Conservation (phyloP, 176 grass and related monocot species). For the Guadua angustifolia region DNA sequence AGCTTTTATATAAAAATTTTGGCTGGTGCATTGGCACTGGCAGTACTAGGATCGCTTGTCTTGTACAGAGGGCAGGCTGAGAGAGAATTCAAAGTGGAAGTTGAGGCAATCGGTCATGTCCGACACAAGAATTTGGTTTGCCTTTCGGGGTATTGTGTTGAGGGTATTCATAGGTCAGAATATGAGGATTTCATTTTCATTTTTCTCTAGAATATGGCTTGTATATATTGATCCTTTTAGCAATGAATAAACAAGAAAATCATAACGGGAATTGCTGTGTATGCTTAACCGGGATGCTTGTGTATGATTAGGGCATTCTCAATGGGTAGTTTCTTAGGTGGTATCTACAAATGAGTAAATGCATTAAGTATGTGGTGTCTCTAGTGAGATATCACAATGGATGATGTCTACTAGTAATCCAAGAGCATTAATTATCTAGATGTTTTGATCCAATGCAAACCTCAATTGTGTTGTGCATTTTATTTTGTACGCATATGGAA, state of each 20-base stretch:
- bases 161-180: slow-evolving; percentile 91
- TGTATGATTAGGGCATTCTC: no score
- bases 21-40: not conserved
- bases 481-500: no score
- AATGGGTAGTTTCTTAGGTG: no score
- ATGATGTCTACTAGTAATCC: no score
- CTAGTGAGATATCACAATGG: no score
- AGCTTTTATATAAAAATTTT: slow-evolving; percentile 36
- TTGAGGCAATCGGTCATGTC: slow-evolving; percentile 96
- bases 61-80: slow-evolving; percentile 84
- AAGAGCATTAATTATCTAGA: no score
- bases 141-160: slow-evolving; percentile 90
- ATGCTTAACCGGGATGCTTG: slow-evolving; percentile 81
- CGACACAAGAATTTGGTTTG: slow-evolving; percentile 96
- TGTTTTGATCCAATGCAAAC: no score
- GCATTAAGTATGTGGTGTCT: no score
- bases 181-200: not conserved
- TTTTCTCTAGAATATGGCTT: slow-evolving; percentile 30
- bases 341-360: no score
- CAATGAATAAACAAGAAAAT: slow-evolving; percentile 11
- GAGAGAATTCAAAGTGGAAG: slow-evolving; percentile 99
- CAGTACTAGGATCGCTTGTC: slow-evolving; percentile 16
- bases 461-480: no score
- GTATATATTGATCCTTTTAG: slow-evolving; percentile 24
- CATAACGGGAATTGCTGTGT: slow-evolving; percentile 41